Evolutionary conservation across 257 asterid species (phyloP).

Genomic region (Plantago ovata): DNA sequence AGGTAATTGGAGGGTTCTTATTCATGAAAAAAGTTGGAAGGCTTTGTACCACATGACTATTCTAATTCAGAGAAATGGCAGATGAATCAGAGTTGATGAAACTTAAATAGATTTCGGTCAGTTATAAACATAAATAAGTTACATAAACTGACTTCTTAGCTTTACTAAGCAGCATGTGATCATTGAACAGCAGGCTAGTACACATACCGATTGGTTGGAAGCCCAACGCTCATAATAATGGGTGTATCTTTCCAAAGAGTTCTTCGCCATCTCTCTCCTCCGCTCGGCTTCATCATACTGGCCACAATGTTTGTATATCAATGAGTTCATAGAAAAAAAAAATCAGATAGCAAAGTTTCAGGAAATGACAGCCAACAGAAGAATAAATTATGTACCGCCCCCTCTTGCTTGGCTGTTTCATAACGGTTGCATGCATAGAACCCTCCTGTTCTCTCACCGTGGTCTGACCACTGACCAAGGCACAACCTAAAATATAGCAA

Average conservation of each 20-base stretch:
- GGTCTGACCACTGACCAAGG: slow-evolving; percentile 96
- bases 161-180: slow-evolving; percentile 1
- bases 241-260: slow-evolving; percentile 98
- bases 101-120: slow-evolving; percentile 2
- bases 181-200: slow-evolving; percentile 9
- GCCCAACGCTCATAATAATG: slow-evolving; percentile 99
- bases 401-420: slow-evolving; percentile 98
- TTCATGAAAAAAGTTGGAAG: too few species aligned
- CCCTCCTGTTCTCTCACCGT: slow-evolving; percentile 99
- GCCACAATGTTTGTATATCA: slow-evolving; percentile 13
- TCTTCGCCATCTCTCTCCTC: slow-evolving; percentile 99
- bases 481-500: slow-evolving; percentile 60
- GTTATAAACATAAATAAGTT: slow-evolving; percentile 1
- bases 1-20: too few species aligned
- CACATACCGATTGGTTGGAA: slow-evolving; percentile 88
- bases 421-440: slow-evolving; percentile 98
- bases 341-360: slow-evolving; percentile 1
- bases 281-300: slow-evolving; percentile 97
- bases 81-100: background rate
- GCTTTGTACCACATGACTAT: too few species aligned
- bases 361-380: slow-evolving; percentile 7
- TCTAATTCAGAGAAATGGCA: too few species aligned
- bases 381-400: slow-evolving; percentile 55
- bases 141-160: slow-evolving; percentile 4
- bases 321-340: slow-evolving; percentile 16